Evolutionary conservation across 805 yeast species (phyloP), one percentile per base, ranked within the genome.

Genomic region (Scheffersomyces amazonensis): DNA sequence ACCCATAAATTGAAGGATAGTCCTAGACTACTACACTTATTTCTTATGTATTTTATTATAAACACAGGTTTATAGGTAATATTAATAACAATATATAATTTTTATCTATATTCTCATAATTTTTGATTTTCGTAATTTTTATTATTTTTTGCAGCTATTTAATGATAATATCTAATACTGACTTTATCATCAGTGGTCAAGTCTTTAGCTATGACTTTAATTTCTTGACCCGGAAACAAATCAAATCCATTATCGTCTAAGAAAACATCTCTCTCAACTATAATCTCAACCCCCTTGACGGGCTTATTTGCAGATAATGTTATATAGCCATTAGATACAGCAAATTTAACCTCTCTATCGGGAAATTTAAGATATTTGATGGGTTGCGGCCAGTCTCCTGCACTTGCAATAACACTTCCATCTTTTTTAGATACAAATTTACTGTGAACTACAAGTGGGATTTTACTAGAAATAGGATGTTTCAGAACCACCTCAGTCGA

Each of bases 381-480:
- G 4, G 74, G 74, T 47, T 75, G 78, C 0, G 80, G 79, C 79
- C 80, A 75, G 44, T 72, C 74, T 5, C 60, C 54, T 6, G 64
- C 59, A 31, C 62, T 46, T 5, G 66, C 60, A 22, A 70, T 43
- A 4, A 53, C 40, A 1, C 47, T 24, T 25, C 52, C 51, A n/a
- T 31, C 35, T 15, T 38, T 31, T 15, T 32, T 32, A 9, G 36
- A 40, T 3, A 48, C 47, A 11, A 53, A 29, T 11, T 48, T 31
- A 31, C 44, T 33, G 36, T 53, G 40, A 9, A 48, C 50, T 5
- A 54, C 57, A 5, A 46, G 42, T 7, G 48, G 50, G 5, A 28
- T 22, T 3, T 41, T 36, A 32, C 43, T 44, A n/a, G 43, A 27
- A 16, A 53, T 41, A 11, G 44, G 42, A 20, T 48, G 38, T 13